phyloP scores from a whole-genome alignment of 2,329 filamentous ascomycete species.

The Epichloe hybrida region DNA sequence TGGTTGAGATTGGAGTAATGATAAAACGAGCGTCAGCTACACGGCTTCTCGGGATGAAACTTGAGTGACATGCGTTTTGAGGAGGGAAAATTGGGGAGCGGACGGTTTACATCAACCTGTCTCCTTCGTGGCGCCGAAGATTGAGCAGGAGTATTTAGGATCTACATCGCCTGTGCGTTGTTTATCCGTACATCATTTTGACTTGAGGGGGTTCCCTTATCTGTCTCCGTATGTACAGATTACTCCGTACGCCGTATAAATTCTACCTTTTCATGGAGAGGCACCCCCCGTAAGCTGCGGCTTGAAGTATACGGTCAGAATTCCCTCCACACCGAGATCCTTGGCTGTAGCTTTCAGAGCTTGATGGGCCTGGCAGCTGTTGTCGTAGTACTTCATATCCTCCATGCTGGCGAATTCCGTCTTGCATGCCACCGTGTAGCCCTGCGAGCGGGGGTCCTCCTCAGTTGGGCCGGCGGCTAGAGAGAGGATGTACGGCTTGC shows the following conservation, averaged over 20 bases:
- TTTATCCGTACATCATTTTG: neutral
- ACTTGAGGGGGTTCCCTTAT: too few relatives aligned
- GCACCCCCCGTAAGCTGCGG: slow-evolving; percentile 16
- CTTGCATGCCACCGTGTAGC: slow-evolving; percentile 50
- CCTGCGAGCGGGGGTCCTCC: slow-evolving; percentile 46
- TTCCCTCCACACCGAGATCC: slow-evolving; percentile 20
- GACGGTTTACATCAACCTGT: neutral
- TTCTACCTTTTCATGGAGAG: neutral
- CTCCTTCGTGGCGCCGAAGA: neutral
- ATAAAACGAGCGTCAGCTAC: neutral
- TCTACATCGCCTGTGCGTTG: too few relatives aligned
- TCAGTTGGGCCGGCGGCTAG: slow-evolving; percentile 39
- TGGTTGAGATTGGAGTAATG: neutral
- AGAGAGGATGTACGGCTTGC: slow-evolving; percentile 54
- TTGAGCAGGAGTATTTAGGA: neutral
- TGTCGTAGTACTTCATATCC: slow-evolving; percentile 60
- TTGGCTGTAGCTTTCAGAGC: slow-evolving; percentile 25
- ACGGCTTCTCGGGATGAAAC: neutral
- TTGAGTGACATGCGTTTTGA: neutral
- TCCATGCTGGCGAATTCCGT: slow-evolving; percentile 50
- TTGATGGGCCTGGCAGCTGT: slow-evolving; percentile 30
- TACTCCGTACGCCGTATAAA: too few relatives aligned
- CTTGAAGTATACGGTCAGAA: slow-evolving; percentile 29
- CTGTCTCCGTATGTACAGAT: too few relatives aligned
- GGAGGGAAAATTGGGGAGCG: neutral